Evolutionary conservation across 176 grass and related monocot genomes (phyloP), one percentile per base, ranked within the genome.

Genomic region (Secale cereale): DNA sequence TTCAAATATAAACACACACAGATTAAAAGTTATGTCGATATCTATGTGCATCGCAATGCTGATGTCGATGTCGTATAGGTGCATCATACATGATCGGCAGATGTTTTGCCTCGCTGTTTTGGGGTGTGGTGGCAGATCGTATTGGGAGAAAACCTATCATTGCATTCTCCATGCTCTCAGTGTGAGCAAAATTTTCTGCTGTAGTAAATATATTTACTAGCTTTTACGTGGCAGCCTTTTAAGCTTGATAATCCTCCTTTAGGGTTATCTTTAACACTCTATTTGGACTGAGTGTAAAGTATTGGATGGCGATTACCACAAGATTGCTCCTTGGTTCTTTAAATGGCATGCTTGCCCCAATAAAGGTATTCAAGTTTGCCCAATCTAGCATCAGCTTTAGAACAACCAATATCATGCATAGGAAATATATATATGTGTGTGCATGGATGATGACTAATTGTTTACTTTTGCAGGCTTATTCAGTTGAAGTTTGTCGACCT

Each of bases 31-130:
- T 17, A 50, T 50, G 46, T 50, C 17, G 46, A 50, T 50, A 5
- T 50, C 15, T 50, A 50, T 50, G 46, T 17, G 46, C 46, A 50
- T 50, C 46, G 2, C 46, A 17, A 50, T 70, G 33, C 15, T 63
- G 48, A 57, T 23, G 61, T 20, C 26, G 46, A 48, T 86, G 4
- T 23, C 43, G 26, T 27, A 71, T 91, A 98, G 95, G 96, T 29
- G 86, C 96, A 19, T 82, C 96, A 0, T 98, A 95, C 37, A 94
- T 98, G 96, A 4, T 93, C 13, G 93, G 96, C 36, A 98, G 96
- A 93, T 83, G 87, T 28, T 56, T 93, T 28, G 86, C 89, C 4
- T 95, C 96, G 8, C 59, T 90, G 1, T 83, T 90, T 33, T 98
- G 93, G 96, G 96, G 96, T 31, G 45, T 92, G 16, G 67, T 87